Conservation (phyloP, 176 grass and related monocot genomes). For the Cenchrus purpureus region DNA sequence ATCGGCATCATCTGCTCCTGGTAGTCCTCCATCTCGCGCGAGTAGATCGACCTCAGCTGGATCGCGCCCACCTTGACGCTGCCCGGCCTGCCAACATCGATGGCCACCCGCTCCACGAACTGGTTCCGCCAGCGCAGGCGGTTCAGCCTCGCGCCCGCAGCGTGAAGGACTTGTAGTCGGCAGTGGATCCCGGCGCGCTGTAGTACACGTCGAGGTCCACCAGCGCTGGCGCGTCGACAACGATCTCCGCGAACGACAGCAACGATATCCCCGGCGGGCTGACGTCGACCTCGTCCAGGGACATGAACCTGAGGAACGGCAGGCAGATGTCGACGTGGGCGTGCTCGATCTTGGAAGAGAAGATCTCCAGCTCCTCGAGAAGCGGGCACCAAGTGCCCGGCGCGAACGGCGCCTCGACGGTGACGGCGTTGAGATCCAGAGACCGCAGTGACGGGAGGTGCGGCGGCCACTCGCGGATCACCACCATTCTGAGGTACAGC, state of each 20-base stretch:
- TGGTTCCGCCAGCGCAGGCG: background rate
- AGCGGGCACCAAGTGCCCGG: background rate
- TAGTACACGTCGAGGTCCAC: background rate
- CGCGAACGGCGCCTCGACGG: background rate
- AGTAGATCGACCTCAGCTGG: background rate
- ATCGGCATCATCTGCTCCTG: slow-evolving; percentile 17
- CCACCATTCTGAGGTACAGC: background rate
- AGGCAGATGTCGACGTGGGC: slow-evolving; percentile 7
- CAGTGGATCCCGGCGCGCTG: too few relatives aligned
- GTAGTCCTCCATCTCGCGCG: background rate
- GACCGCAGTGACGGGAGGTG: background rate
- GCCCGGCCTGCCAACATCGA: slow-evolving; percentile 16
- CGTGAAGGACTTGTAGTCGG: slow-evolving; percentile 6
- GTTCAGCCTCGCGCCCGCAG: background rate
- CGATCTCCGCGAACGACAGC: background rate
- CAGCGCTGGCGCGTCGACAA: slow-evolving; percentile 9
- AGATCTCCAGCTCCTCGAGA: background rate
- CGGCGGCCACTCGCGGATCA: slow-evolving; percentile 3
- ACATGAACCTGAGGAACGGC: background rate
- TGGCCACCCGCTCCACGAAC: slow-evolving; percentile 17
- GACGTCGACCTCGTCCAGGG: slow-evolving; percentile 1
- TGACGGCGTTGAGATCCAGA: background rate
- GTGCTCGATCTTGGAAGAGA: background rate
- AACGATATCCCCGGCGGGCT: background rate
- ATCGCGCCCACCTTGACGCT: background rate